Evolutionary conservation across 306 rosid species (phyloP), one percentile per base, ranked within the genome.

Genomic region (Gleditsia sinensis): DNA sequence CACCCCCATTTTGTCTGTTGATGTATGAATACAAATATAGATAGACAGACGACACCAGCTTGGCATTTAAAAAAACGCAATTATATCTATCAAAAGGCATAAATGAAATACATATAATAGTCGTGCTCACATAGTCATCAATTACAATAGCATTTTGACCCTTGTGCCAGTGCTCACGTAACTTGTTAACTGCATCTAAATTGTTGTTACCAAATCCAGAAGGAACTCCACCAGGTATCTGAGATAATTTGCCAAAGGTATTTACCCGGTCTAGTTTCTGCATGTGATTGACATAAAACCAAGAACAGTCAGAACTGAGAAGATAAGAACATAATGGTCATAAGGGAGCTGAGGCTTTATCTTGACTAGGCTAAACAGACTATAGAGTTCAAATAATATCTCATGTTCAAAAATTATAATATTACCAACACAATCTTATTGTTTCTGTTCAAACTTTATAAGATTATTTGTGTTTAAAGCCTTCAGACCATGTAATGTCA

Each of bases 61-160:
- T 17, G 8, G 24, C 54, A 54, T 66, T 24, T n/a, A 23, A 46
- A 43, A 54, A 72, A 48, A 40, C 42, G 69, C 55, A 51, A 48
- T 37, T 9, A 9, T 25, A 76, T 51, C 20, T n/a, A 32, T 60
- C 46, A 45, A 71, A 72, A 61, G 61, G 39, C 37, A 19, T 4
- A 46, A 68, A 17, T 27, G 21, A 23, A 48, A 60, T 7, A 34
- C 28, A 84, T 34, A 23, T 34, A 45, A 20, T 67, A 50, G 33
- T 46, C 45, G 67, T 56, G 37, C 84, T 79, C 46, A 88, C 92
- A 75, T 86, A 86, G 67, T 84, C 86, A 79, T 88, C 89, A 53
- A 88, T 68, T 39, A 88, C 80, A 74, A 86, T 78, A 67, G 93
- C 90, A 79, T 83, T 86, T 81, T 46, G 82, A 59, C 80, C 69